Evolutionary conservation across 2,329 filamentous ascomycete species (phyloP), one percentile per base, ranked within the genome.

Genomic region (Aspergillus pseudoterreus): DNA sequence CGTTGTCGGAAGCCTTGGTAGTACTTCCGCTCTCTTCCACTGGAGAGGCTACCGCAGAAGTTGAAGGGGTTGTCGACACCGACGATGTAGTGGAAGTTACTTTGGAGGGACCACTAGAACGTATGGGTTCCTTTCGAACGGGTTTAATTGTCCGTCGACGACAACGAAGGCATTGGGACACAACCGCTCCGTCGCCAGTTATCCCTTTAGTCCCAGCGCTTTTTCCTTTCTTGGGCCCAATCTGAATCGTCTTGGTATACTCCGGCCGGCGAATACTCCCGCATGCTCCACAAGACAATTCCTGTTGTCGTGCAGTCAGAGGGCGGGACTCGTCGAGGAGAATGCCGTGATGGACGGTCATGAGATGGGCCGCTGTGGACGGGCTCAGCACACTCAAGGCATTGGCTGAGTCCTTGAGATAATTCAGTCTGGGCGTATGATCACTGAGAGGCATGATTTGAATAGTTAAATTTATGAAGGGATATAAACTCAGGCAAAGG

Each of bases 351-450:
- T 73, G 71, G n/a, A 63, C 59, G 12, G 56, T 57, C 56, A 71
- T 60, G 27, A 76, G 61, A 65, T 75, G 61, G 12, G 71, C 65
- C 2, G 74, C 65, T n/a, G 72, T 75, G 11, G 73, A 72, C 15
- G 69, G 67, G 51, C 69, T 71, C 15, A 58, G 49, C 8, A 59
- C 52, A 35, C 57, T 58, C 45, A 74, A 57, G 30, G 63, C 60
- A 49, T 59, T 57, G 3, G 70, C 70, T 17, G 73, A 67, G 39
- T 65, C 57, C 53, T 58, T 66, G n/a, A 76, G 57, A 53, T 71
- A 75, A 38, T 64, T 58, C 53, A 74, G 56, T 30, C 62, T 61
- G 43, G 66, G 50, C 6, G 60, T 38, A 49, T 59, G 53, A 30
- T 63, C 60, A 46, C 59, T 63, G 33, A 59, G 50, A 47, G 57